Conservation (phyloP, 192 early-diverging fungal species). For the Rhizophagus sp. region DNA sequence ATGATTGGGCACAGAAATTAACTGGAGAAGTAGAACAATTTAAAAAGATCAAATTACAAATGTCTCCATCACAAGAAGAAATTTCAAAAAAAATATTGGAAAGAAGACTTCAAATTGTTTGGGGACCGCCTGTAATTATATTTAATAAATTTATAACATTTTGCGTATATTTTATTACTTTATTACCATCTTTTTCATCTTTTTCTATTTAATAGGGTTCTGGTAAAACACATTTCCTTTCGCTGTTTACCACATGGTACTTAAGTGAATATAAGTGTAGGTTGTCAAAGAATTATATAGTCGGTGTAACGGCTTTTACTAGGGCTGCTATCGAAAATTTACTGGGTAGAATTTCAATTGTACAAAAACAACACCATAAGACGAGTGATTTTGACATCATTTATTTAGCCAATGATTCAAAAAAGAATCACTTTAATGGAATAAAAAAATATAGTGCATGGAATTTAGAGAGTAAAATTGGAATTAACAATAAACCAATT, state of each 20-base stretch:
- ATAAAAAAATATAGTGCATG: conserved; percentile 21
- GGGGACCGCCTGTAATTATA: too few species aligned
- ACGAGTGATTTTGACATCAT: conserved; percentile 33
- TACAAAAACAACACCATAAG: conserved; percentile 33
- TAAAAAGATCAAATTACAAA: neutral
- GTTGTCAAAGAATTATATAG: conserved; percentile 34
- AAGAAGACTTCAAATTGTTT: conserved; percentile 45
- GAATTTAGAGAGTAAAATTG: neutral
- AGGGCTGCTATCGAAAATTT: conserved; percentile 48
- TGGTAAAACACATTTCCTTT: conserved; percentile 52
- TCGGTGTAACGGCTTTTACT: conserved; percentile 53
- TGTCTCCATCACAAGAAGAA: conserved; percentile 47
- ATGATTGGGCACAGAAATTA: conserved; percentile 32
- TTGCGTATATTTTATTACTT: too few species aligned
- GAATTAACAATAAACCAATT: neutral
- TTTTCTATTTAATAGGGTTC: conserved; percentile 39
- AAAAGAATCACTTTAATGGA: neutral
- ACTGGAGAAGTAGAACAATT: too few species aligned
- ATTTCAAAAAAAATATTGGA: conserved; percentile 39
- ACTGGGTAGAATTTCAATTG: conserved; percentile 34
- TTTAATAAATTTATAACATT: too few species aligned
- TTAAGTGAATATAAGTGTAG: conserved; percentile 9
- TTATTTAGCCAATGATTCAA: conserved; percentile 27
- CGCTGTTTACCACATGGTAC: conserved; percentile 42
- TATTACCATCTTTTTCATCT: too few species aligned